Conservation (phyloP, 495 filamentous ascomycete genomes). For the Articulospora tetracladia region DNA sequence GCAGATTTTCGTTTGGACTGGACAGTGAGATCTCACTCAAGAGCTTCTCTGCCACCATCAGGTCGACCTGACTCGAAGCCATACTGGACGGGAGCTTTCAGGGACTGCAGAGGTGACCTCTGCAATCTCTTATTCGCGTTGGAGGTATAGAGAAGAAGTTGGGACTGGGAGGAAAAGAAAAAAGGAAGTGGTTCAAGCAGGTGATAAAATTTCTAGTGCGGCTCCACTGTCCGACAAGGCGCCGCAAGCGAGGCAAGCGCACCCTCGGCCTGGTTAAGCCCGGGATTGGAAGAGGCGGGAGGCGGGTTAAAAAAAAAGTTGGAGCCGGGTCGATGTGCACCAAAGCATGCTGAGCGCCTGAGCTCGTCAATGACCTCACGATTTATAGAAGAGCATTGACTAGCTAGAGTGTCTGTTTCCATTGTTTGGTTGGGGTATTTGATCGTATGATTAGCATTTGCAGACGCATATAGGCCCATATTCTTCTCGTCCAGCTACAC, state of each 20-base stretch:
- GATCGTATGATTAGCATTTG: too few species aligned
- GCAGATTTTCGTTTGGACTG: background rate
- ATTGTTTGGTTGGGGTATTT: background rate
- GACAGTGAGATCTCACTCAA: background rate
- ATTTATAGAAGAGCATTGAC: background rate
- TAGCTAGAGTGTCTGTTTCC: background rate
- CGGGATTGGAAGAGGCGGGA: too few species aligned
- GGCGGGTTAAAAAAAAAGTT: too few species aligned
- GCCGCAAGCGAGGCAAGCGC: too few species aligned
- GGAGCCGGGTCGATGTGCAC: too few species aligned
- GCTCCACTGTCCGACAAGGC: too few species aligned
- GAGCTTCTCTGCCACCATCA: background rate
- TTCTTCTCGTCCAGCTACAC: background rate
- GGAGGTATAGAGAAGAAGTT: too few species aligned
- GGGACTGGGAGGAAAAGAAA: background rate
- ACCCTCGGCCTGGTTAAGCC: too few species aligned
- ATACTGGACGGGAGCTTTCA: background rate
- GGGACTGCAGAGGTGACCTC: too few species aligned
- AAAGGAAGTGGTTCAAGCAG: too few species aligned
- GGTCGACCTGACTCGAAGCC: background rate
- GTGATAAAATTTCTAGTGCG: too few species aligned
- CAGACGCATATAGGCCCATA: background rate
- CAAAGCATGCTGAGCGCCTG: background rate
- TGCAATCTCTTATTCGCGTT: too few species aligned
- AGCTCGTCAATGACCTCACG: slow-evolving; percentile 9